Percentiles rank a stretch among this genome's conserved stretches.
phyloP scores from a whole-genome alignment of 345 rosid species.

The Populus alba region DNA sequence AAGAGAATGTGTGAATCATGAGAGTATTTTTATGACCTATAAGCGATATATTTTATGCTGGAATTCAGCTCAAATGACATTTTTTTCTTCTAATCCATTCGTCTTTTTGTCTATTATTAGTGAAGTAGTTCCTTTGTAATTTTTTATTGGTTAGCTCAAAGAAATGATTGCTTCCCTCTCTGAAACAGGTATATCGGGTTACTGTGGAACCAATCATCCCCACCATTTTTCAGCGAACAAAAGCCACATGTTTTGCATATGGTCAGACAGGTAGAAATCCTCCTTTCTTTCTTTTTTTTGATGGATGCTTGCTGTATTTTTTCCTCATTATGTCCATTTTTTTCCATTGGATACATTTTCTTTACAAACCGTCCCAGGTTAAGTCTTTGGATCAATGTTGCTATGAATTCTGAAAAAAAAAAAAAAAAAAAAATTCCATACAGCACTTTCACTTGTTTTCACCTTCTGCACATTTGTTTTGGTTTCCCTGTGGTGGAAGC shows the following conservation, averaged over 20 bases:
- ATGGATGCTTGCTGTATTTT: neutral
- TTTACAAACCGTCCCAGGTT: neutral
- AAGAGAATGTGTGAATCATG: neutral
- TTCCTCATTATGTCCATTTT: neutral
- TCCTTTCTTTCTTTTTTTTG: neutral
- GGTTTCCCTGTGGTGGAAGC: neutral
- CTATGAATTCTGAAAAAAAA: neutral
- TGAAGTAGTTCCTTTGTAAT: neutral
- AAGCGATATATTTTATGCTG: neutral
- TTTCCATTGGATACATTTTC: neutral
- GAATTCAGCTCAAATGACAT: neutral
- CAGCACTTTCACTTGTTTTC: neutral
- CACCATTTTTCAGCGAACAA: slow-evolving; percentile 80
- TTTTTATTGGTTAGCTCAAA: slow-evolving; percentile 11
- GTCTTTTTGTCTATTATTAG: neutral
- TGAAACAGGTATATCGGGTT: slow-evolving; percentile 70
- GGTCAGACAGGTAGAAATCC: slow-evolving; percentile 85
- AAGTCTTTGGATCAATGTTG: neutral
- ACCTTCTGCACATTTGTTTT: neutral
- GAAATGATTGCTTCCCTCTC: slow-evolving; percentile 13
- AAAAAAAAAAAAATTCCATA: neutral
- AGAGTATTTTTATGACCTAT: neutral
- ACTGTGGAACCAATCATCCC: slow-evolving; percentile 97
- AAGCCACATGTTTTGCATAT: slow-evolving; percentile 99
- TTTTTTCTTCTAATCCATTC: neutral